Evolutionary conservation across 164 flowering plant species (phyloP), one percentile per base, ranked within the genome.

Genomic region (Warburgia ugandensis): DNA sequence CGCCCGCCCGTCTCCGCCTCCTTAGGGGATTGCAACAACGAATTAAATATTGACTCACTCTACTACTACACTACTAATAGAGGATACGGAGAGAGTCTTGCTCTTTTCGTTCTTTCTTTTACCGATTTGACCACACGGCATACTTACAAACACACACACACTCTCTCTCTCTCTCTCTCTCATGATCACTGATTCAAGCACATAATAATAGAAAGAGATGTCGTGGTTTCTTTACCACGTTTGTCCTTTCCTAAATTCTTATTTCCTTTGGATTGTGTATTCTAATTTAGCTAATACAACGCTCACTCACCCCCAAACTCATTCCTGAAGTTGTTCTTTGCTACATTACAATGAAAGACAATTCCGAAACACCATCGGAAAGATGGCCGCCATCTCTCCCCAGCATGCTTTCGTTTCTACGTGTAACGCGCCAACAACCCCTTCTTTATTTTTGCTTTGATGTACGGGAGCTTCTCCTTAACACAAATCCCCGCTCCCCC

Each of bases 51-150:
- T n/a, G n/a, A n/a, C n/a, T n/a, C n/a, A n/a, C n/a, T n/a, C n/a
- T n/a, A n/a, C n/a, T n/a, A n/a, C n/a, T n/a, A n/a, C n/a, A n/a
- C n/a, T n/a, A n/a, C n/a, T n/a, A n/a, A n/a, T n/a, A n/a, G n/a
- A n/a, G n/a, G n/a, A n/a, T n/a, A n/a, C n/a, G n/a, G n/a, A n/a
- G n/a, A n/a, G n/a, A n/a, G n/a, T n/a, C n/a, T n/a, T n/a, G 19
- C 1, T 1, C 1, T 13, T 67, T n/a, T 6, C 17, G 20, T 25
- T 45, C 10, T 26, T 22, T 7, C 46, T 2, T 73, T 58, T 61
- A 40, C 52, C 58, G 79, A 77, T 64, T 68, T 74, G 83, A 74
- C 79, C 50, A n/a, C n/a, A n/a, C n/a, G n/a, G n/a, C n/a, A n/a
- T n/a, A n/a, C n/a, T n/a, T n/a, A n/a, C n/a, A n/a, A n/a, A n/a